phyloP scores from a whole-genome alignment of 1,284 basidiomycete species.

The Cystobasidium slooffiae region DNA sequence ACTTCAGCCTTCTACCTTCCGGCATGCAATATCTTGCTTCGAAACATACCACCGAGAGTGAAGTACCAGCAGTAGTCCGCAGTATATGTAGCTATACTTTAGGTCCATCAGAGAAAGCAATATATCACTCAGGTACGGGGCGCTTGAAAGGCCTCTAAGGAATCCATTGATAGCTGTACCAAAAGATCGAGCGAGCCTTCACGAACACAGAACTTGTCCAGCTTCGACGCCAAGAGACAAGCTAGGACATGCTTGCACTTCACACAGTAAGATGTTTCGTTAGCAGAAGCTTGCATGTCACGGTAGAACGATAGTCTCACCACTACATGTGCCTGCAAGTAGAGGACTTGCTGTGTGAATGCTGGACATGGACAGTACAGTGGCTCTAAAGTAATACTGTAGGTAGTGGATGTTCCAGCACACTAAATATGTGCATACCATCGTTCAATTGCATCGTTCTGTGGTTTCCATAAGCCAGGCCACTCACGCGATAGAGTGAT shows the following conservation, averaged over 20 bases:
- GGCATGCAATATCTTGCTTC: no score
- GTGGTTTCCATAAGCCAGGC: background rate
- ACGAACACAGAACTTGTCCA: conserved; percentile 16
- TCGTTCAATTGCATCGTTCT: background rate
- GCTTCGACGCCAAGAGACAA: conserved; percentile 20
- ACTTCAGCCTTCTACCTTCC: no score
- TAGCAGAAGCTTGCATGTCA: background rate
- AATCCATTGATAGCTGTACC: conserved; percentile 8
- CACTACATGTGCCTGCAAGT: conserved; percentile 33
- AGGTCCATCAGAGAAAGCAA: background rate
- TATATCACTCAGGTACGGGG: background rate
- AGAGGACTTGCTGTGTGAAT: conserved; percentile 40
- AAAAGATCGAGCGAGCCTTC: conserved; percentile 39
- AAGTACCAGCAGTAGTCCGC: background rate
- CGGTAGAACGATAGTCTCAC: background rate
- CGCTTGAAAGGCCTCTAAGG: background rate
- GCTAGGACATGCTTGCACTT: conserved; percentile 43
- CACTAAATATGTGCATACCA: conserved; percentile 10
- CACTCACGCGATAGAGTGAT: conserved; percentile 19
- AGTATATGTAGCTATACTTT: conserved; percentile 14
- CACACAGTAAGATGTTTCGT: background rate
- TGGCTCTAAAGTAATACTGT: conserved; percentile 30
- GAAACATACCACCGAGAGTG: no score
- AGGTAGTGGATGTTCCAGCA: conserved; percentile 31
- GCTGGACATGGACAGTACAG: conserved; percentile 42